Evolutionary conservation across 345 rosid species (phyloP).

Genomic region (Syzygium oleosum): DNA sequence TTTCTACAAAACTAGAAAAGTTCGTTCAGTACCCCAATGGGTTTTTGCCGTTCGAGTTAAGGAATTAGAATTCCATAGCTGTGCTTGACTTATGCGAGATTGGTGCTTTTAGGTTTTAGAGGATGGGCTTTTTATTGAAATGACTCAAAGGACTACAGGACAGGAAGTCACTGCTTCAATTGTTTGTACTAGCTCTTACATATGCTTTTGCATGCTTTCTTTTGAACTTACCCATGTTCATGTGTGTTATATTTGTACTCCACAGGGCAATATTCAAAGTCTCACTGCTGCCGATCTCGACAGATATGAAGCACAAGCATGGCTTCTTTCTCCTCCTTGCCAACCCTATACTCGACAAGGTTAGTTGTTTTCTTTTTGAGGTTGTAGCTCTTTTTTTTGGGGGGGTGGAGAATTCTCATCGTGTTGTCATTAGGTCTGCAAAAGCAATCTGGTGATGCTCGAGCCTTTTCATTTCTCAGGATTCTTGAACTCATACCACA

Average conservation of each 20-base stretch:
- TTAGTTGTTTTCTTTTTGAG: conserved; percentile 4
- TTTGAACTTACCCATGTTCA: background rate
- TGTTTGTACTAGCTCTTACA: background rate
- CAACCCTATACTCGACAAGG: conserved; percentile 99
- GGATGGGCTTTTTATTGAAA: background rate
- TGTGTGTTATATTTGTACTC: background rate
- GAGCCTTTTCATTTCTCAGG: conserved; percentile 79
- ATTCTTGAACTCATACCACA: conserved; percentile 84
- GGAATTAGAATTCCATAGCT: background rate
- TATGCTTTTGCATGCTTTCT: background rate
- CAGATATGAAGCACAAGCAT: conserved; percentile 58
- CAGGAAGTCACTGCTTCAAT: background rate
- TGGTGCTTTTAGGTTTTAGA: background rate
- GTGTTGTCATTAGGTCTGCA: conserved; percentile 55
- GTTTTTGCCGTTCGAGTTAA: background rate
- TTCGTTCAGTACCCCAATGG: background rate
- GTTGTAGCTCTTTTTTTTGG: background rate
- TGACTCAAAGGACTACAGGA: background rate
- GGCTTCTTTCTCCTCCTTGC: conserved; percentile 99
- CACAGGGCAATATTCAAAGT: conserved; percentile 84
- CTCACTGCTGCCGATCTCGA: conserved; percentile 70
- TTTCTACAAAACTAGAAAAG: background rate
- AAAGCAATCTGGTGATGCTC: conserved; percentile 90
- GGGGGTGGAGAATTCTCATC: conserved; percentile 9
- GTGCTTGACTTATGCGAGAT: background rate